Base-by-base conservation (phyloP, 2,329 filamentous ascomycete species). In the Sphaerulina musiva region DNA sequence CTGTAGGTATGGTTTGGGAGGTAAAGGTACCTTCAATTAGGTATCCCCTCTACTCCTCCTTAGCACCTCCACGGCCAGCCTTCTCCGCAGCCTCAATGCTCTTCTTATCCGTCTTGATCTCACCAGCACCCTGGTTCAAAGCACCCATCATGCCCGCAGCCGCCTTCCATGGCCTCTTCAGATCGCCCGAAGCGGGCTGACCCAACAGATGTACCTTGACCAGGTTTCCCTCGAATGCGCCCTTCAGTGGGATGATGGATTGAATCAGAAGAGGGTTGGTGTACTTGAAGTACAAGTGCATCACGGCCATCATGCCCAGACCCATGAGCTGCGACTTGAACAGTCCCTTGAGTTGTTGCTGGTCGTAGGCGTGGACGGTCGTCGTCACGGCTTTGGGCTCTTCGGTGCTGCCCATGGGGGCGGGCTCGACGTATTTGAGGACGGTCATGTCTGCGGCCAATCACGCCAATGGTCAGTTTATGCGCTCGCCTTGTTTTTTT, bases 281-380 rank as follows among this genome's bases (percentile, higher is more conserved):
- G 85, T 97, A 98, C 74, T 96, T 91, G 81, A 98, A 87, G 84
- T 97, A 98, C 59, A 98, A 64, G 78, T 98, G 93, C 92, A 98
- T 97, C 69, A 96, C 88, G 59, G 75, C 84, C 92, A 98, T 97
- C 91, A 98, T 98, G 73, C 82, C 91, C 55, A 98, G 80, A 57
- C 93, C 93, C 88, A 95, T 97, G 68, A 95, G 76, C 78, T 97
- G 92, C 61, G 85, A 82, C 74, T 93, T 93, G 81, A 92, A 89
- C 62, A 89, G 80, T 61, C 82, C 78, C 76, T 87, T 87, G 70
- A 97, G 81, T 78, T 97, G 92, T 66, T 81, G 77, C 67, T 84
- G 79, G 74, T 98, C 93, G 80, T 98, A 98, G 69, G 91, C 90
- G 77, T 95, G 87, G 72, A 96, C 82, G 59, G 93, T 98, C 59